These are phyloP conservation scores for Aspergillus quadricinctus DNA, from an alignment of 2,329 filamentous ascomycete species.

Conservation along the genomic window DNA sequence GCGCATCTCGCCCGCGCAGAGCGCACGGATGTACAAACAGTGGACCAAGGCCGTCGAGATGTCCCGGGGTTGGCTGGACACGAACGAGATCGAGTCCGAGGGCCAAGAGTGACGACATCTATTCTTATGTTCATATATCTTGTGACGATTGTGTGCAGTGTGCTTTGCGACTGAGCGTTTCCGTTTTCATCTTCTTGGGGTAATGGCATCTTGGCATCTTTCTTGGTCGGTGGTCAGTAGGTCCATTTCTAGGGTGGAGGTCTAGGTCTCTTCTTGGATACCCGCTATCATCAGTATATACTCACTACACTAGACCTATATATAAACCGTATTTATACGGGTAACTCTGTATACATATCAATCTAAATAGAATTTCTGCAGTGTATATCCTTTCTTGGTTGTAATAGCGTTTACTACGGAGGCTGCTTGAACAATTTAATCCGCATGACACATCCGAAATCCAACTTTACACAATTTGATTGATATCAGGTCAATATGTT, in stretches of 20 bases:
- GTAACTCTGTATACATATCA: background rate
- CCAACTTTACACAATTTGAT: background rate
- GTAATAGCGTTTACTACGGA: background rate
- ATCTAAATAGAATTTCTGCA: background rate
- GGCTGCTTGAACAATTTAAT: background rate
- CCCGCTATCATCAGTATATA: slow-evolving; percentile 5
- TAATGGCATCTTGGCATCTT: background rate
- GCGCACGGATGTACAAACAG: slow-evolving; percentile 60
- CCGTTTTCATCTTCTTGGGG: slow-evolving; percentile 4
- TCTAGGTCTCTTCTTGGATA: slow-evolving; percentile 9
- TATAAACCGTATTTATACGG: slow-evolving; percentile 49
- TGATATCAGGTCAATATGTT: slow-evolving; percentile 1
- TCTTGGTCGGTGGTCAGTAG: background rate
- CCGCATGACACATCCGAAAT: background rate
- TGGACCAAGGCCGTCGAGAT: slow-evolving; percentile 77
- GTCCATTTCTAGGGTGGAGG: slow-evolving; percentile 9
- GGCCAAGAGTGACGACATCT: slow-evolving; percentile 14
- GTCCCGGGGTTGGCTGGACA: slow-evolving; percentile 64
- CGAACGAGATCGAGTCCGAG: slow-evolving; percentile 23
- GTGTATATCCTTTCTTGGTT: background rate
- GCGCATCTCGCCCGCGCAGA: slow-evolving; percentile 55
- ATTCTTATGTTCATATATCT: slow-evolving; percentile 1
- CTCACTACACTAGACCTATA: background rate
- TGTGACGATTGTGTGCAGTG: background rate
- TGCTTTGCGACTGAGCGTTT: slow-evolving; percentile 9